Evolutionary conservation across 1,284 basidiomycete genomes (phyloP).

Genomic region (Singerocomus rubriflavus): DNA sequence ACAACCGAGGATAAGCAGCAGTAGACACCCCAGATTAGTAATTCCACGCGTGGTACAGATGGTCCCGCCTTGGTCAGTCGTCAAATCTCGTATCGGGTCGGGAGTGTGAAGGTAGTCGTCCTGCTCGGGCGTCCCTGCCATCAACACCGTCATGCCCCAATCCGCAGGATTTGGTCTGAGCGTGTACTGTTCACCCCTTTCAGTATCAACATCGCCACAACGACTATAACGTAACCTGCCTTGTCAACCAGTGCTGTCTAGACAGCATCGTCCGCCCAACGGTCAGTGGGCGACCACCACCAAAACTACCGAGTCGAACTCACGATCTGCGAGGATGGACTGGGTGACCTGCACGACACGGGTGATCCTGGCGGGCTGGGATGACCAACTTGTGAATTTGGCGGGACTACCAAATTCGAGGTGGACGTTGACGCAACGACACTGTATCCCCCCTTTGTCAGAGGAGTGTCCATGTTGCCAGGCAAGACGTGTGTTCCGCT

Average conservation of each 20-base stretch:
- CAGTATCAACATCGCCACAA: not conserved
- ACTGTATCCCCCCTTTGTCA: constrained; percentile 27
- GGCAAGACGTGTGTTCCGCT: not conserved
- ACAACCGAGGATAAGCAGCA: constrained; percentile 35
- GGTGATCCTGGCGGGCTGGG: constrained; percentile 17
- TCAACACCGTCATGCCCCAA: constrained; percentile 29
- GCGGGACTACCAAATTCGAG: constrained; percentile 20
- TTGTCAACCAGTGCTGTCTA: constrained; percentile 31
- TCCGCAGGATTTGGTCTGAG: constrained; percentile 32
- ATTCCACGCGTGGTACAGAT: constrained; percentile 42
- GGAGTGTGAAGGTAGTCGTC: constrained; percentile 35
- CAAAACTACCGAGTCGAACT: not conserved
- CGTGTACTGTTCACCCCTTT: constrained; percentile 22
- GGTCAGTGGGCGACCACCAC: constrained; percentile 1
- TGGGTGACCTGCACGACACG: constrained; percentile 20
- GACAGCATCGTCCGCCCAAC: not conserved
- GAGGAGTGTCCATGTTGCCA: constrained; percentile 24
- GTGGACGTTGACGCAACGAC: constrained; percentile 26
- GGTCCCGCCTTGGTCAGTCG: constrained; percentile 37
- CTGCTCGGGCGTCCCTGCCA: constrained; percentile 24
- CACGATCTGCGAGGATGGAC: constrained; percentile 29
- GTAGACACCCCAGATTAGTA: constrained; percentile 45
- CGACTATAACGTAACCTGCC: constrained; percentile 8
- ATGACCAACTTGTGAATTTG: constrained; percentile 14
- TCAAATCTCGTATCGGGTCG: constrained; percentile 35